Base-by-base conservation (phyloP, 768 basidiomycete genomes). In the Harrya chromipes region DNA sequence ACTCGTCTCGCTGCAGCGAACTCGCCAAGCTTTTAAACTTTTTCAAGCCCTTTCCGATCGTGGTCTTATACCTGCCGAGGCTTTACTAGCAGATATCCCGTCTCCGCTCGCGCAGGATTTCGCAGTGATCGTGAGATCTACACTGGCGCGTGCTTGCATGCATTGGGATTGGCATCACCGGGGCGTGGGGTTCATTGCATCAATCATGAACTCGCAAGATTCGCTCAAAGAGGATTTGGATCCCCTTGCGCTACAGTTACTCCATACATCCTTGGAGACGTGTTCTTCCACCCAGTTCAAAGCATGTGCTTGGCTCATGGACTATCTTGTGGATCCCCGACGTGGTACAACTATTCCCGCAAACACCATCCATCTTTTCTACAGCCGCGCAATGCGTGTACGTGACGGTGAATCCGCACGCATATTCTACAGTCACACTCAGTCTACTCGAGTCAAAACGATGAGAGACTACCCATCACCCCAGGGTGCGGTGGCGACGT, bases 161-260 rank as follows among this genome's bases (percentile, higher is more conserved):
- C 70, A 77, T 53, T 84, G 80, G 78, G 69, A 74, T 36, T 84
- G 79, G 80, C 66, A 70, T 42, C 47, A 58, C 23, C 67, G 73
- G 34, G 80, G 79, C 2, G 60, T 72, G 12, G 57, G 48, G 8
- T 63, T 82, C 26, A 59, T 82, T 38, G 60, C 58, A 4, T 54
- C 61, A 6, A 61, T 62, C 46, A 53, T 69, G 46, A 46, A 59
- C 38, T 59, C 58, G 20, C 58, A 54, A 49, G 54, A 61, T 48
- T 52, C 57, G 4, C 48, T 59, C 37, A 61, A 54, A 40, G 49
- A 50, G 13, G 54, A 57, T 23, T 24, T 74, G 34, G 58, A 66
- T 38, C 61, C 66, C 36, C 68, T 81, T 38, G 64, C 68, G 46
- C 59, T 73, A n/a, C 75, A 78, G 38, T 63, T 70, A n/a, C 60